A percentile compares a stretch with the other conserved stretches of the same genome.
Evolutionary conservation across 305 asterid genomes (phyloP).

Genomic region (Fraxinus sp.): DNA sequence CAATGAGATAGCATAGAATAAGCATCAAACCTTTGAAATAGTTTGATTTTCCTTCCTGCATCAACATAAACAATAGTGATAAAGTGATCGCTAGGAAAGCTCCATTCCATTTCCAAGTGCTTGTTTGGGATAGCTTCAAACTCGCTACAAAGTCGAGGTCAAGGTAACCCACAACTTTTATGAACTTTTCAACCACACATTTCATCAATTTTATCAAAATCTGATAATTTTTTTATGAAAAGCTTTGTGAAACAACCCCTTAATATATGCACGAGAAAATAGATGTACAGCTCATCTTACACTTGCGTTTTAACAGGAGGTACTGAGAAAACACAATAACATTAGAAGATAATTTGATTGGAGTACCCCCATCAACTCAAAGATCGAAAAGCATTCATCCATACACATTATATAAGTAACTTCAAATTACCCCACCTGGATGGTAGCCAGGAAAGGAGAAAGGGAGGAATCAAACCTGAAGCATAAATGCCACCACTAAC

Average conservation of each 20-base stretch:
- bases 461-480: conserved; percentile 62
- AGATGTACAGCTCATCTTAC: not conserved
- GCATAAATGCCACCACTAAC: conserved; percentile 95
- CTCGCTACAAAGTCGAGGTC: not conserved
- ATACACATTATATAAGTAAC: not conserved
- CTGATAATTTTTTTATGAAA: not conserved
- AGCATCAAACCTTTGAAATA: conserved; percentile 98
- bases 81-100: not conserved
- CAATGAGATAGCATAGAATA: conserved; percentile 90
- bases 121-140: not conserved
- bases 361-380: not conserved
- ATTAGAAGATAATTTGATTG: not conserved
- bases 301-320: not conserved
- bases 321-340: not conserved
- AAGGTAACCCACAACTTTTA: not conserved
- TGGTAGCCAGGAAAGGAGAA: not conserved
- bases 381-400: not conserved
- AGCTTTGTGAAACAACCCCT: not conserved
- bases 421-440: not conserved
- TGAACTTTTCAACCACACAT: not conserved
- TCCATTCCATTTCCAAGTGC: not conserved
- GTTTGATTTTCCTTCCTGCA: conserved; percentile 98
- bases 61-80: conserved; percentile 21
- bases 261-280: not conserved
- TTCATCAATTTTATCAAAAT: too few relatives aligned